Conservation (phyloP, 164 flowering plant species). For the Magnolia sinica region DNA sequence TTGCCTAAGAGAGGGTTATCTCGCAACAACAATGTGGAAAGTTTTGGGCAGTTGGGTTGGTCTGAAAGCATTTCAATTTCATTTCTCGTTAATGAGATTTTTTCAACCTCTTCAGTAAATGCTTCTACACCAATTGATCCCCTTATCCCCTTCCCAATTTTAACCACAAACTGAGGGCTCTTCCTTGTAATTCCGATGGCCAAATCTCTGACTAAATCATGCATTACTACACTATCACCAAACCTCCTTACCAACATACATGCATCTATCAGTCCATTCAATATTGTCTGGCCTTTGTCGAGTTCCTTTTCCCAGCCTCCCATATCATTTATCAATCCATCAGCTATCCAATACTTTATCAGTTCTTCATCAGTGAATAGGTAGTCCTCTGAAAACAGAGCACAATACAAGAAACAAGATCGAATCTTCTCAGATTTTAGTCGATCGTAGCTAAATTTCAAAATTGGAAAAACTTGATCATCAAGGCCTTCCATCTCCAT, state of each 20-base stretch:
- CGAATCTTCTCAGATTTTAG: not conserved
- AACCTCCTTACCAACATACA: conserved; percentile 12
- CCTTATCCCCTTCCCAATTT: conserved; percentile 11
- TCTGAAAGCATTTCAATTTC: conserved; percentile 3
- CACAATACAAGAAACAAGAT: conserved; percentile 12
- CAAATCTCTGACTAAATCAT: conserved; percentile 38
- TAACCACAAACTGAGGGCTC: conserved; percentile 11
- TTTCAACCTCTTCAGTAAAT: conserved; percentile 1
- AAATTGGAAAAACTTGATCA: conserved; percentile 5
- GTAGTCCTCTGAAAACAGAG: conserved; percentile 13
- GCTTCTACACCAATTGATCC: conserved; percentile 4
- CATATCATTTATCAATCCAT: conserved; percentile 22
- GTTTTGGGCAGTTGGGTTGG: conserved; percentile 18
- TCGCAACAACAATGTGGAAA: conserved; percentile 18
- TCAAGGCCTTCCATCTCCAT: conserved; percentile 3
- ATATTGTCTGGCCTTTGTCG: conserved; percentile 19
- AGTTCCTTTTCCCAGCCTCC: conserved; percentile 8
- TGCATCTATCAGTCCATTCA: conserved; percentile 17
- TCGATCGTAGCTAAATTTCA: conserved; percentile 9
- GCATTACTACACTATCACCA: conserved; percentile 27
- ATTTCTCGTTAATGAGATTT: conserved; percentile 18
- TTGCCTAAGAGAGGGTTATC: not conserved
- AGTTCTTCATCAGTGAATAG: conserved; percentile 6
- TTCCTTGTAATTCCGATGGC: conserved; percentile 11
- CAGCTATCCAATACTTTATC: conserved; percentile 15